Base-by-base conservation (phyloP, 2,329 filamentous ascomycete species). In the Cucurbitaria berberidis region DNA sequence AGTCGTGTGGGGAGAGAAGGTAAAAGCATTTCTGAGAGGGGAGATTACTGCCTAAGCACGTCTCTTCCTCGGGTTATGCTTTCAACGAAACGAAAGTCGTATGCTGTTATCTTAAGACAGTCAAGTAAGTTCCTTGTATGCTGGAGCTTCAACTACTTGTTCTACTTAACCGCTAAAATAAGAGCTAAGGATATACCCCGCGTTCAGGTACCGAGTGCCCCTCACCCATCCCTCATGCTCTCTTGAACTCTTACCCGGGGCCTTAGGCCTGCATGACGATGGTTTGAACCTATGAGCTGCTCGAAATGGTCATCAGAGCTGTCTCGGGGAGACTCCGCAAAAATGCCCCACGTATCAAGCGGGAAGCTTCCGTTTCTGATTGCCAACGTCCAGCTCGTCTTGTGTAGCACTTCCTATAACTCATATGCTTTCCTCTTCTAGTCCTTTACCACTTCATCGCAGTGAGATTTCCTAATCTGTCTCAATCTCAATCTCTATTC, bases 1-100 rank as follows among this genome's bases (percentile, higher is more conserved):
- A 7, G 76, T 81, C 15, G 76, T 83, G 0, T 87, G 84, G 84
- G 83, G 81, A 9, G 76, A 82, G 36, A 80, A 79, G 48, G 80
- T 85, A 11, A 80, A 79, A 66, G 74, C 73, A 42, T 86, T 78
- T 72, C 62, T 86, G 55, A 75, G 64, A 34, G 65, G 66, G 1
- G 59, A 66, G 47, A 59, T 66, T 34, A 55, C 62, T 22, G 48
- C 7, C 16, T 59, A 42, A 63, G 11, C 7, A 21, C 15, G 22
- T 19, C 8, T 21, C 10, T 11, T 21, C 7, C n/a, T n/a, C n/a
- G n/a, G n/a, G n/a, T n/a, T n/a, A n/a, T n/a, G n/a, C n/a, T n/a
- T n/a, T n/a, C n/a, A n/a, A n/a, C n/a, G n/a, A n/a, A n/a, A n/a
- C n/a, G n/a, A n/a, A n/a, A n/a, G n/a, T n/a, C n/a, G n/a, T n/a